phyloP scores from a whole-genome alignment of 768 basidiomycete genomes.

The Amanita polypyramis region DNA sequence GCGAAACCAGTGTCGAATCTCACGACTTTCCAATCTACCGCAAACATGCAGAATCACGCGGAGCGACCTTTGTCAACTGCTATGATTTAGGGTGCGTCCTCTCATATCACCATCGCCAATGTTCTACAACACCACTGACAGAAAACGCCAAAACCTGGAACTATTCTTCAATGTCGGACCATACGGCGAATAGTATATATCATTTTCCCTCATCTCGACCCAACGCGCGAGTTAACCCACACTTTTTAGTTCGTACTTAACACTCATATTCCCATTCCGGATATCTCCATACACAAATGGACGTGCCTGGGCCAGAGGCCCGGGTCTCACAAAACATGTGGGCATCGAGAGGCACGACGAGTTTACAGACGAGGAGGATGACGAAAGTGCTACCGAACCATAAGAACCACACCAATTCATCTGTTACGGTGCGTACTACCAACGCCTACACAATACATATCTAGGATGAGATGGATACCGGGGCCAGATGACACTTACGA shows the following conservation, averaged over 20 bases:
- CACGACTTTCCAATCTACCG: slow-evolving; percentile 81
- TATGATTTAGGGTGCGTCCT: slow-evolving; percentile 76
- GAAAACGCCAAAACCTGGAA: slow-evolving; percentile 55
- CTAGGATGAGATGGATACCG: slow-evolving; percentile 40
- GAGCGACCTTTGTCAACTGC: slow-evolving; percentile 77
- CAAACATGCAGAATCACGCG: slow-evolving; percentile 52
- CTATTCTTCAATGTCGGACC: slow-evolving; percentile 83
- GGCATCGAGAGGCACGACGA: slow-evolving; percentile 73
- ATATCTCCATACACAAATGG: slow-evolving; percentile 82
- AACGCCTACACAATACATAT: background rate
- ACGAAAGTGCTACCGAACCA: slow-evolving; percentile 14
- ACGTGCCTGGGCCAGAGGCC: slow-evolving; percentile 61
- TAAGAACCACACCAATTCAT: background rate
- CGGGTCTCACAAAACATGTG: slow-evolving; percentile 49
- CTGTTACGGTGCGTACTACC: too few species aligned
- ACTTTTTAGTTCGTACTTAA: slow-evolving; percentile 50
- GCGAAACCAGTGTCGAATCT: slow-evolving; percentile 84
- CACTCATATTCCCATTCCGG: slow-evolving; percentile 75
- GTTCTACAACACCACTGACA: slow-evolving; percentile 12
- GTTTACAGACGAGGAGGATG: slow-evolving; percentile 75
- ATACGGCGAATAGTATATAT: slow-evolving; percentile 60
- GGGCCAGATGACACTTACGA: slow-evolving; percentile 79
- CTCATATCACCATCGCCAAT: background rate
- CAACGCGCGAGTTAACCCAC: background rate
- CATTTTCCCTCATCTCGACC: background rate